These are phyloP conservation scores for Penicillium sp. DNA, from an alignment of 2,329 filamentous ascomycete species.

Conservation along the genomic window DNA sequence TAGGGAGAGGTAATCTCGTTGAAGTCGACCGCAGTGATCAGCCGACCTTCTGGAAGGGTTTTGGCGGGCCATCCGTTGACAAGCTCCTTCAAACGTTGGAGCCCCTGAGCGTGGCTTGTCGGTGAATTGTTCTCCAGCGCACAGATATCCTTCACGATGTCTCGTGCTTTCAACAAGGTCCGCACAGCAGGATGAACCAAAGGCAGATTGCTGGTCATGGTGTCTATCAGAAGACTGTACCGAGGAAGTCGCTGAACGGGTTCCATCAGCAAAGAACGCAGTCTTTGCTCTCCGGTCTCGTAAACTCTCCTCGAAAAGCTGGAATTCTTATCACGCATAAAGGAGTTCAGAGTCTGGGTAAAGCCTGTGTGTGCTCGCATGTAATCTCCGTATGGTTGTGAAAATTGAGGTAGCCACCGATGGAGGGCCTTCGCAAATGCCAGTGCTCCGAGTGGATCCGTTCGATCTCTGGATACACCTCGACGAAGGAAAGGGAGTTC, in stretches of 20 bases:
- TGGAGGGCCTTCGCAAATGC: conserved; percentile 76
- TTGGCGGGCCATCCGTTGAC: conserved; percentile 72
- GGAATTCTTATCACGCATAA: conserved; percentile 71
- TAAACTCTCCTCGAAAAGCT: conserved; percentile 77
- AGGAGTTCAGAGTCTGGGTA: conserved; percentile 71
- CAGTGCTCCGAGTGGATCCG: conserved; percentile 73
- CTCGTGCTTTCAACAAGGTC: conserved; percentile 78
- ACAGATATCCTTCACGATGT: conserved; percentile 94
- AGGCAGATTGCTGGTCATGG: conserved; percentile 82
- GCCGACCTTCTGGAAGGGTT: conserved; percentile 68
- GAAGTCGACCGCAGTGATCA: conserved; percentile 78
- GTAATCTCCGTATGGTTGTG: conserved; percentile 86
- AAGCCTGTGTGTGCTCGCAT: conserved; percentile 87
- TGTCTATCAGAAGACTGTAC: conserved; percentile 94
- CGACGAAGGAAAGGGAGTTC: conserved; percentile 42
- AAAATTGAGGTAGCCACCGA: conserved; percentile 91
- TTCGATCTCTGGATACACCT: conserved; percentile 45
- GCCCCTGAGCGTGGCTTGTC: conserved; percentile 66
- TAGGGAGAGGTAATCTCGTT: conserved; percentile 73
- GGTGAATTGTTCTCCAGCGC: conserved; percentile 72
- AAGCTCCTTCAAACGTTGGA: conserved; percentile 70
- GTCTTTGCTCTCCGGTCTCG: conserved; percentile 80
- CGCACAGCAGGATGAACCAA: conserved; percentile 80
- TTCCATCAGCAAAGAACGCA: conserved; percentile 91
- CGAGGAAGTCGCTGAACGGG: conserved; percentile 90